A percentile compares a stretch with the other conserved stretches of the same genome.
These are phyloP conservation scores for Fusarium caatingaense DNA, from an alignment of 2,329 filamentous ascomycete species.

Conservation along the genomic window DNA sequence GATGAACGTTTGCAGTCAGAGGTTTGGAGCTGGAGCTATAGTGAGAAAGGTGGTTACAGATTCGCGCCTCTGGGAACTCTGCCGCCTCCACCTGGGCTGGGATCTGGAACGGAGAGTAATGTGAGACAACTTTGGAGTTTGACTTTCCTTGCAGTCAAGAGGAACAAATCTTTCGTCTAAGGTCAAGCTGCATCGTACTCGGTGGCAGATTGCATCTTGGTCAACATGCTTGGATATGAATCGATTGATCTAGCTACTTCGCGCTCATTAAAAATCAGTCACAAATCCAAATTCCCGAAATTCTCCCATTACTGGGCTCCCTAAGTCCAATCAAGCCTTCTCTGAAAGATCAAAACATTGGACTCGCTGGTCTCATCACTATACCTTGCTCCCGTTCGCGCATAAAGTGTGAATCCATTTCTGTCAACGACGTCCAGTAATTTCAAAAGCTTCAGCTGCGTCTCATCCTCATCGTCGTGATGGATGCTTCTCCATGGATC, in stretches of 20 bases:
- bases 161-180: background rate
- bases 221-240: background rate
- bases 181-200: background rate
- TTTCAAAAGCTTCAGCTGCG: slow-evolving; percentile 14
- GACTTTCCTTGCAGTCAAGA: slow-evolving; percentile 33
- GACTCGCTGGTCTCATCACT: slow-evolving; percentile 2
- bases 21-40: slow-evolving; percentile 72
- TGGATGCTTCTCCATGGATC: background rate
- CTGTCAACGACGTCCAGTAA: slow-evolving; percentile 19
- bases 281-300: background rate
- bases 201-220: background rate
- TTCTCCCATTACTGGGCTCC: background rate
- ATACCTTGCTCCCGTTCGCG: background rate
- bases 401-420: slow-evolving; percentile 14
- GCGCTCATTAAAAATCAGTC: background rate
- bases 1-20: slow-evolving; percentile 62
- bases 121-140: slow-evolving; percentile 39
- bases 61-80: slow-evolving; percentile 41
- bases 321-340: background rate
- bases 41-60: slow-evolving; percentile 26
- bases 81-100: slow-evolving; percentile 21
- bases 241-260: too few relatives aligned
- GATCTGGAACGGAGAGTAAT: slow-evolving; percentile 35
- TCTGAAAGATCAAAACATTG: slow-evolving; percentile 25
- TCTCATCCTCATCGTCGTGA: background rate